Base-by-base conservation (phyloP, 495 filamentous ascomycete species). In the Clavariopsis aquatica region DNA sequence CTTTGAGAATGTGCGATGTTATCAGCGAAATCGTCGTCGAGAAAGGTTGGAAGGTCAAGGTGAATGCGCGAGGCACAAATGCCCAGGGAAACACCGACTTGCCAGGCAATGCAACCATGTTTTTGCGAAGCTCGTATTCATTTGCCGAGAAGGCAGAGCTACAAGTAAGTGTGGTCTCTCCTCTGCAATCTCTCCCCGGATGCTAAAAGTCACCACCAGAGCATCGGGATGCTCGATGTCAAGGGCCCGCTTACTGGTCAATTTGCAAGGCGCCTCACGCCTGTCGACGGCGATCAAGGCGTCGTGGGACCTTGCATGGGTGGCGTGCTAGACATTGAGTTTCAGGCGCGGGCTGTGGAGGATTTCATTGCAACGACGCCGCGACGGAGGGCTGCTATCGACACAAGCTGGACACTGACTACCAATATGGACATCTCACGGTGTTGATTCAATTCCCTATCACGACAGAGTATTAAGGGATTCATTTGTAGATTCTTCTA, bases 1-100 rank as follows among this genome's bases (percentile, higher is more conserved):
- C 38, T 43, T 28, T 65, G 27, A 23, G 62, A 27, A 65, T 65
- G 62, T 65, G 62, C 62, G 29, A 58, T 34, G 52, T 65, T 31
- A n/a, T 52, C 23, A 29, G 19, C 13, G 10, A n/a, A 3, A 13
- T 65, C 20, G 52, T 13, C 23, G 46, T 65, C 36, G 45, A 27
- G 28, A 13, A n/a, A 15, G 62, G 62, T 6, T 65, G 53, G 53
- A 65, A 57, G 46, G 28, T 52, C 19, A 28, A 13, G n/a, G 52
- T 65, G 28, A 65, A 65, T 58, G 54, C 53, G 53, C 41, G 34
- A 9, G 62, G 62, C 8, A 65, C 62, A 0, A 15, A 23, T 2
- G 62, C 62, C 19, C 52, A 46, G 31, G 62, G 62, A 29, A n/a
- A 52, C 7, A 19, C 53, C 29, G 28, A 34, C 31, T 27, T 65